Conservation (phyloP, 116 monocot species). For the Dioscorea cayenensis region DNA sequence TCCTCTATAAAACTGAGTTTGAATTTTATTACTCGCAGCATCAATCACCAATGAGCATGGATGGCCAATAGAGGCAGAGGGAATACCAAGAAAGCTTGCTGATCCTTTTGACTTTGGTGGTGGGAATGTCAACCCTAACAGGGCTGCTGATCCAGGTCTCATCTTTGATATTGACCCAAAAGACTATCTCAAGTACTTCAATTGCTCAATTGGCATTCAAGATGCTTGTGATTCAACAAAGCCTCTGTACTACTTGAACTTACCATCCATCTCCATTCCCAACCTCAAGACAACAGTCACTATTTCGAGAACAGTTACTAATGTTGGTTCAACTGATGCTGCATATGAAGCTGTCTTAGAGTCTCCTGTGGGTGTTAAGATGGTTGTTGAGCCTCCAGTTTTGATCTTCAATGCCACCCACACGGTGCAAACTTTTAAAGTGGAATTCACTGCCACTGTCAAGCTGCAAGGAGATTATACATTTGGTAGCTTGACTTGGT, state of each 20-base stretch:
- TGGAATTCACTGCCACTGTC: neutral
- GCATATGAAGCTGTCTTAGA: neutral
- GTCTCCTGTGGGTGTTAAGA: neutral
- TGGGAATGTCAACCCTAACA: constrained; percentile 40
- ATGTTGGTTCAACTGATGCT: neutral
- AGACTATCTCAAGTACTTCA: constrained; percentile 35
- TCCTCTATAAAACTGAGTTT: neutral
- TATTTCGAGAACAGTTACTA: neutral
- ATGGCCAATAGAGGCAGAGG: constrained; percentile 39
- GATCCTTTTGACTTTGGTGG: constrained; percentile 69
- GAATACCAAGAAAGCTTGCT: constrained; percentile 32
- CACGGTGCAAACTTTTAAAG: neutral
- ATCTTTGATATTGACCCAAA: constrained; percentile 43
- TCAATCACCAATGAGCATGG: constrained; percentile 19
- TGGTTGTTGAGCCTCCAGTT: neutral
- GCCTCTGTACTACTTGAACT: constrained; percentile 26
- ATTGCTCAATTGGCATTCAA: neutral
- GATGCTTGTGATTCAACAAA: constrained; percentile 10
- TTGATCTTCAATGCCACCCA: neutral
- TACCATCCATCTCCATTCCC: constrained; percentile 13
- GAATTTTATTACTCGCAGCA: constrained; percentile 17
- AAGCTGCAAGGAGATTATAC: constrained; percentile 1
- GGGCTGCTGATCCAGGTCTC: constrained; percentile 47
- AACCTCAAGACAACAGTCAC: neutral
- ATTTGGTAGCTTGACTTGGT: constrained; percentile 3